These are phyloP conservation scores for Metschnikowia chrysomelidarum DNA, from an alignment of 805 yeast species.

Conservation along the genomic window DNA sequence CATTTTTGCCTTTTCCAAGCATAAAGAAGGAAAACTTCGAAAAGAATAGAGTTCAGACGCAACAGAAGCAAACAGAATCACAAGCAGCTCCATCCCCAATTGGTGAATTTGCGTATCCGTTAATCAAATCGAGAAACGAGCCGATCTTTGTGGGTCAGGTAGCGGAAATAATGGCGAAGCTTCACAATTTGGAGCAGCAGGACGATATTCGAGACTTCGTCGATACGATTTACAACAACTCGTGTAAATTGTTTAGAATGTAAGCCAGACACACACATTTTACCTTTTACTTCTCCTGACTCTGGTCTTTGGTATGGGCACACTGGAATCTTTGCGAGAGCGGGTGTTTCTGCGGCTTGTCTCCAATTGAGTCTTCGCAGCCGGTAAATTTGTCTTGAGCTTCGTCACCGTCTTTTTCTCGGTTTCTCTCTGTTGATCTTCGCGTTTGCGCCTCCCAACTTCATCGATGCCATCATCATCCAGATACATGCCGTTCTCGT, in stretches of 20 bases:
- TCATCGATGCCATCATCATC: constrained; percentile 6
- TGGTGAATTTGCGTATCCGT: constrained; percentile 37
- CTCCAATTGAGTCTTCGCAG: constrained; percentile 6
- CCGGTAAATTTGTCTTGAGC: constrained; percentile 1
- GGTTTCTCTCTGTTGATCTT: background rate
- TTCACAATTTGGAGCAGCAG: constrained; percentile 29
- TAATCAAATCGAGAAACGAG: constrained; percentile 86
- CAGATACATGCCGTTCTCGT: constrained; percentile 4
- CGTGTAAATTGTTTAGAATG: constrained; percentile 31
- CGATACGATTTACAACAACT: constrained; percentile 35
- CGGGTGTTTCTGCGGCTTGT: background rate
- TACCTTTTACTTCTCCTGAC: constrained; percentile 1
- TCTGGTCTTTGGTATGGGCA: constrained; percentile 1
- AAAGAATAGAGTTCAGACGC: constrained; percentile 29
- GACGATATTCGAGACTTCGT: constrained; percentile 31
- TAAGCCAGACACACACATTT: constrained; percentile 3
- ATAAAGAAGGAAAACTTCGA: constrained; percentile 62
- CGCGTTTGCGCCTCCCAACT: constrained; percentile 1
- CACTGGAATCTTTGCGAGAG: too few species aligned
- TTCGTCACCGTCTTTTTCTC: constrained; percentile 2
- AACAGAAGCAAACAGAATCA: constrained; percentile 14
- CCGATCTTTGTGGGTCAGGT: constrained; percentile 85
- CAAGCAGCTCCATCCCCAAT: constrained; percentile 11
- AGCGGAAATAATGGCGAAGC: constrained; percentile 49
- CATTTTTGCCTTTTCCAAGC: constrained; percentile 57